A percentile compares a stretch with the other conserved stretches of the same genome.
These are phyloP conservation scores for Solanum microdontum DNA, from an alignment of 257 asterid species.

Conservation along the genomic window DNA sequence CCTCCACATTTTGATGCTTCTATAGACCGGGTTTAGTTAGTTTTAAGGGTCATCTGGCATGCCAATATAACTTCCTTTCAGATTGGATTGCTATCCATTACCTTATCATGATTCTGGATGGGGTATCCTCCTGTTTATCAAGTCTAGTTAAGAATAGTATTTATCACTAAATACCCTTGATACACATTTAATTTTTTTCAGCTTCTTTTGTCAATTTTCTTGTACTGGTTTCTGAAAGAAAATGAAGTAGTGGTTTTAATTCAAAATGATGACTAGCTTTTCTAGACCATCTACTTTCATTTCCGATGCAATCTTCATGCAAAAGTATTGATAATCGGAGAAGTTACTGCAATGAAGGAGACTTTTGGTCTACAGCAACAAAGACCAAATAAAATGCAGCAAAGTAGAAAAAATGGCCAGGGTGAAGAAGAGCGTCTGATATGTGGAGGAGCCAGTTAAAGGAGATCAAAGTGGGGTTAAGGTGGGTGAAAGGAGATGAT, in stretches of 20 bases:
- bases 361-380: not conserved
- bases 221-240: not conserved
- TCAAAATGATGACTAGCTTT: not conserved
- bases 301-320: not conserved
- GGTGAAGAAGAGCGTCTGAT: not conserved
- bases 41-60: not conserved
- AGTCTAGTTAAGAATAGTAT: not conserved
- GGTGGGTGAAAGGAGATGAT: not conserved
- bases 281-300: not conserved
- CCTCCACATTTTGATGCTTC: not conserved
- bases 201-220: not conserved
- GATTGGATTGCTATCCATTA: not conserved
- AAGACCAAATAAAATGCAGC: not conserved
- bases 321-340: not conserved
- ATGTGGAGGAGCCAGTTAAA: not conserved
- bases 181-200: not conserved
- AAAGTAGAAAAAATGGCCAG: not conserved
- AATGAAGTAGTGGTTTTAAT: not conserved
- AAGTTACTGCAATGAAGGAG: not conserved
- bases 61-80: not conserved
- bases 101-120: not conserved
- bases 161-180: not conserved
- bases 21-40: not conserved
- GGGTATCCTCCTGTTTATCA: not conserved
- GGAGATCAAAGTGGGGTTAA: not conserved